Percentiles rank a stretch among this genome's conserved stretches.
These are phyloP conservation scores for Claviceps pusilla DNA, from an alignment of 2,329 filamentous ascomycete genomes.

Conservation along the genomic window DNA sequence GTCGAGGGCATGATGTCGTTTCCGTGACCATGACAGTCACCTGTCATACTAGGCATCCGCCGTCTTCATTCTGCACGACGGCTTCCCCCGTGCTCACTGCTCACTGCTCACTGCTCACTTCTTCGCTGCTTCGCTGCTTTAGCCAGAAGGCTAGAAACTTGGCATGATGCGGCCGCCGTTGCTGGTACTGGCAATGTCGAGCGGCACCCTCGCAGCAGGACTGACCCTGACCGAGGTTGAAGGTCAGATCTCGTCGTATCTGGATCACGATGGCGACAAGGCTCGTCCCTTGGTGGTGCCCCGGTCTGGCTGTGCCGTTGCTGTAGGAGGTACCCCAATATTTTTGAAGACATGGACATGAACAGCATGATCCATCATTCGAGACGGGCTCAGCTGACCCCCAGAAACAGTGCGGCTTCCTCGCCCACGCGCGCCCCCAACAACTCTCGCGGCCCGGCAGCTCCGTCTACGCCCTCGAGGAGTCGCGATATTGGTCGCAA, in stretches of 20 bases:
- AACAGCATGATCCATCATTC: too few relatives aligned
- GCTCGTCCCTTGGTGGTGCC: neutral
- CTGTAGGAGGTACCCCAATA: neutral
- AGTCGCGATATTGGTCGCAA: conserved; percentile 12
- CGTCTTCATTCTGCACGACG: too few relatives aligned
- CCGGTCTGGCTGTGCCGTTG: conserved; percentile 1
- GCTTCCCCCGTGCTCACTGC: too few relatives aligned
- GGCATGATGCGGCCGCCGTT: conserved; percentile 1
- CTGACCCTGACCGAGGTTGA: conserved; percentile 5
- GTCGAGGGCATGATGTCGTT: too few relatives aligned
- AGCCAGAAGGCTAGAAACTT: too few relatives aligned
- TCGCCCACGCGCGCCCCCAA: conserved; percentile 6
- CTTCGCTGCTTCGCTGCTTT: too few relatives aligned
- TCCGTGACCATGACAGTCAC: too few relatives aligned
- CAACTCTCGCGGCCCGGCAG: conserved; percentile 8
- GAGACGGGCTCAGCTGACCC: too few relatives aligned
- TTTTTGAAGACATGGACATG: too few relatives aligned
- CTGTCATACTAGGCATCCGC: too few relatives aligned
- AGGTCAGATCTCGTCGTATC: conserved; percentile 7
- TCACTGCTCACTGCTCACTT: too few relatives aligned
- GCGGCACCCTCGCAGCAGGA: neutral
- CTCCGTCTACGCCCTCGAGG: conserved; percentile 7
- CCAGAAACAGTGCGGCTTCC: conserved; percentile 9
- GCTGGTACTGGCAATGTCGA: conserved; percentile 1
- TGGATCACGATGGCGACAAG: conserved; percentile 1